Conservation (phyloP, 2,329 filamentous ascomycete genomes). For the Cercospora sesami region DNA sequence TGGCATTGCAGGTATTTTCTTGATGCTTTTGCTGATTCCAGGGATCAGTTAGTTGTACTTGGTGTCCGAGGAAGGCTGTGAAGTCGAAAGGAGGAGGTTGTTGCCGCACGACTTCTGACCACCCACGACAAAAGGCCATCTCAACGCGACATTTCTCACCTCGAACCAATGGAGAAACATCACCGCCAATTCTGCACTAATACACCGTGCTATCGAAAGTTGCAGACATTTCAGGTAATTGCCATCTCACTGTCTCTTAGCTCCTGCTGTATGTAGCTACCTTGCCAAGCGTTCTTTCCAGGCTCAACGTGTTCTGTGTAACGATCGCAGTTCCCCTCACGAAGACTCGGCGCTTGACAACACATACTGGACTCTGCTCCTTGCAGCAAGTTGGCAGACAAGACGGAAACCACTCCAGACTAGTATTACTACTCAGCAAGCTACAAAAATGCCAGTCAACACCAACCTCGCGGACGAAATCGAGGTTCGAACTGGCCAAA, state of each 20-base stretch:
- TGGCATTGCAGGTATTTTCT: neutral
- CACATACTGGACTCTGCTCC: neutral
- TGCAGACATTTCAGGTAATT: neutral
- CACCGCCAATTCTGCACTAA: neutral
- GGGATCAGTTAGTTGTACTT: neutral
- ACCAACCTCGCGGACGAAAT: constrained; percentile 9
- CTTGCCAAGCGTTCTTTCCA: constrained; percentile 1
- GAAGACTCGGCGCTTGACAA: neutral
- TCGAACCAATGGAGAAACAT: neutral
- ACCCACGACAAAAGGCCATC: neutral
- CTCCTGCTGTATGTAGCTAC: neutral
- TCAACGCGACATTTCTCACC: neutral
- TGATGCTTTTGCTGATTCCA: neutral
- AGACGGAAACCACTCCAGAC: neutral
- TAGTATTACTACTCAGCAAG: neutral
- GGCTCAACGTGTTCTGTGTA: constrained; percentile 1
- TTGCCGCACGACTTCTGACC: neutral
- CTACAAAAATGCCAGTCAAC: neutral
- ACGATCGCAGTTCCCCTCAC: neutral
- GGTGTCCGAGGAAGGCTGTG: neutral
- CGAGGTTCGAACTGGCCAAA: neutral
- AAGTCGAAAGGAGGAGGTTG: neutral
- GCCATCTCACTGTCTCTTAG: neutral
- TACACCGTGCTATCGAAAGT: neutral
- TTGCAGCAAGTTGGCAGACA: neutral